Evolutionary conservation across 805 yeast species (phyloP), one percentile per base, ranked within the genome.

Genomic region (Candida maris): DNA sequence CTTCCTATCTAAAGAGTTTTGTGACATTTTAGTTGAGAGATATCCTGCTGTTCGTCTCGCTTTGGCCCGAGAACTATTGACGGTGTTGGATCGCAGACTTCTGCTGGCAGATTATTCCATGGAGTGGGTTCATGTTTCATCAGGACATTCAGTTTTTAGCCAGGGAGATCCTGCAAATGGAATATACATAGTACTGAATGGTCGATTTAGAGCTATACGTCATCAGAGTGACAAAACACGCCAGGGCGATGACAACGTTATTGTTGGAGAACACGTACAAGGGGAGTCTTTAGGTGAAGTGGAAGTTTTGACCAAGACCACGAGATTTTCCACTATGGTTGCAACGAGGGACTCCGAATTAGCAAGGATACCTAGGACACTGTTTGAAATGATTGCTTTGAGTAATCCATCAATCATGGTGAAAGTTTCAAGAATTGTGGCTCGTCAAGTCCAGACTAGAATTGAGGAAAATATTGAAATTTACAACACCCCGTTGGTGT

Each of bases 231-330:
- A 54, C 22, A 37, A 59, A 37, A 26, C 48, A n/a, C 47, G 54
- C 37, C 35, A 41, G 10, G 48, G 48, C n/a, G 44, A 35, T 6
- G 19, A 20, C 8, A 30, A 31, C 6, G 32, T 37, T 4, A 40
- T 44, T 14, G 38, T 80, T 12, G 85, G 83, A 2, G 98, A 91
- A 55, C 81, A 78, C 52, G 96, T 97, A 2, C 95, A 88, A 57
- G 97, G 97, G 5, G 94, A 87, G 49, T 84, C 95, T 27, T 74
- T 93, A 41, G 98, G 97, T 3, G 97, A 91, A 60, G 82, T 93
- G 6, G 98, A 91, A 58, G 97, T 91, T 3, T 68, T 91, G 43
- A 87, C 95, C 0, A 87, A 87, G 9, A 73, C 82, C 8, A 71
- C 79, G 38, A 73, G 94, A 55, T 71, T 77, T 3, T 71, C 71